phyloP scores from a whole-genome alignment of 768 basidiomycete genomes.

The Suillus cothurnatus region DNA sequence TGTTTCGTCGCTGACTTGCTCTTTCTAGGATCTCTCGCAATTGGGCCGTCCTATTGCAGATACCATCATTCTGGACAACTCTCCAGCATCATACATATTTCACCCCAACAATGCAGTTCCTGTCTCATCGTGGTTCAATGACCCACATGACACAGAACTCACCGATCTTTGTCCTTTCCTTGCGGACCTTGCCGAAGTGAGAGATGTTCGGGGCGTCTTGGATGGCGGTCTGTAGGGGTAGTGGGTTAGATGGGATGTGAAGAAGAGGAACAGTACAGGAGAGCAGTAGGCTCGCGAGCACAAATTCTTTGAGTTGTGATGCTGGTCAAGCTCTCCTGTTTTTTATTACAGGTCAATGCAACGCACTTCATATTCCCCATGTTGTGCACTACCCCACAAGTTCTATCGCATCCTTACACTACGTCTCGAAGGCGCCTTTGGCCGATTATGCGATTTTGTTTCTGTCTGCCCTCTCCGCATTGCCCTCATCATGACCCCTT shows the following conservation, averaged over 20 bases:
- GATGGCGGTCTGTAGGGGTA: constrained; percentile 72
- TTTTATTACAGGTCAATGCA: constrained; percentile 34
- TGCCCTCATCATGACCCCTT: constrained; percentile 27
- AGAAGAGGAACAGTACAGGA: constrained; percentile 10
- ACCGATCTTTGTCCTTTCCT: constrained; percentile 96
- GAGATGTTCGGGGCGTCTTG: constrained; percentile 90
- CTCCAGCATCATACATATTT: constrained; percentile 98
- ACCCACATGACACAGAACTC: constrained; percentile 96
- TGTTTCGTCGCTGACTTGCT: constrained; percentile 1
- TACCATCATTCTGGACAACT: constrained; percentile 98
- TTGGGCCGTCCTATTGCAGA: constrained; percentile 92
- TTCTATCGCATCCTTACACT: constrained; percentile 10
- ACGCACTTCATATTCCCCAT: constrained; percentile 17
- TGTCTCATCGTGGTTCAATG: constrained; percentile 99
- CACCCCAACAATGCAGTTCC: constrained; percentile 99
- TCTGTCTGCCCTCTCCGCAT: constrained; percentile 6
- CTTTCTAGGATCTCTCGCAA: constrained; percentile 91
- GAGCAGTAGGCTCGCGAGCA: constrained; percentile 23
- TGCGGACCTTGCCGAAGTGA: constrained; percentile 79
- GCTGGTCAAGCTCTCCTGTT: constrained; percentile 28
- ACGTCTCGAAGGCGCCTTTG: constrained; percentile 12
- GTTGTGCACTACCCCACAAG: constrained; percentile 2
- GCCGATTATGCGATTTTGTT: constrained; percentile 12
- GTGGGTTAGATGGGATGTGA: constrained; percentile 21
- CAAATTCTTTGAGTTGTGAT: constrained; percentile 29